A percentile compares a stretch with the other conserved stretches of the same genome.
Conservation (phyloP, 2,329 filamentous ascomycete genomes). For the Aschersonia sp. region DNA sequence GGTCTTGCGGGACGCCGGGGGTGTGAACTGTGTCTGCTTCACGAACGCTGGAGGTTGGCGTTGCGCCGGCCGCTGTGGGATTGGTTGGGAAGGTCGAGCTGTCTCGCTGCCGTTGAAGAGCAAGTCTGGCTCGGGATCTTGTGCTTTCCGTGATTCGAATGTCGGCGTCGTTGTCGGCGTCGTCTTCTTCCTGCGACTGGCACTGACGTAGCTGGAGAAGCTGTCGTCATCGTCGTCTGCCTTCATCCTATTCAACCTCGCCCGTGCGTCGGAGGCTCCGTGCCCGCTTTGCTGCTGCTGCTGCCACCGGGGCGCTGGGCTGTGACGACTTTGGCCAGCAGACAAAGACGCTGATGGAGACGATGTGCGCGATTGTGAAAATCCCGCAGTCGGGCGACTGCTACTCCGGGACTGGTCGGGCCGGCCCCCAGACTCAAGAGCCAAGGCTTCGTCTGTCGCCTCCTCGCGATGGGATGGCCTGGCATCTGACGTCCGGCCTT, state of each 20-base stretch:
- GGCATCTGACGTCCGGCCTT: conserved; percentile 23
- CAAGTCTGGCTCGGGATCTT: conserved; percentile 42
- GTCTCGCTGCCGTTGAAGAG: conserved; percentile 35
- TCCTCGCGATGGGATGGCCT: conserved; percentile 13
- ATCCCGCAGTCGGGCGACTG: conserved; percentile 13
- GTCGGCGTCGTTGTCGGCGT: conserved; percentile 33
- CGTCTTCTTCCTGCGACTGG: conserved; percentile 62
- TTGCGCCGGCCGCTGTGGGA: conserved; percentile 20
- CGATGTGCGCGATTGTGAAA: conserved; percentile 28
- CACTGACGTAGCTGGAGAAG: conserved; percentile 75
- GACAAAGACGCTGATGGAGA: conserved; percentile 30
- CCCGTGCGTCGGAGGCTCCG: conserved; percentile 20
- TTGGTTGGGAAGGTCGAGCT: conserved; percentile 17
- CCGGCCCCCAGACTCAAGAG: conserved; percentile 55
- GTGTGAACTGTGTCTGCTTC: conserved; percentile 11
- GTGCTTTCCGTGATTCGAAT: conserved; percentile 19
- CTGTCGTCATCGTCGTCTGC: conserved; percentile 67
- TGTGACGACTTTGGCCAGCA: conserved; percentile 27
- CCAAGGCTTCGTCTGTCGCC: conserved; percentile 59
- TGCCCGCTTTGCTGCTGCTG: conserved; percentile 28
- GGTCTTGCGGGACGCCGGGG: conserved; percentile 22
- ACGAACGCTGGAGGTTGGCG: conserved; percentile 17
- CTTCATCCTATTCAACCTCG: conserved; percentile 52
- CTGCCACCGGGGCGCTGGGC: conserved; percentile 44
- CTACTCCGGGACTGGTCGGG: conserved; percentile 26